A percentile compares a stretch with the other conserved stretches of the same genome.
These are phyloP conservation scores for Acer campestre DNA, from an alignment of 345 rosid species.

Conservation along the genomic window DNA sequence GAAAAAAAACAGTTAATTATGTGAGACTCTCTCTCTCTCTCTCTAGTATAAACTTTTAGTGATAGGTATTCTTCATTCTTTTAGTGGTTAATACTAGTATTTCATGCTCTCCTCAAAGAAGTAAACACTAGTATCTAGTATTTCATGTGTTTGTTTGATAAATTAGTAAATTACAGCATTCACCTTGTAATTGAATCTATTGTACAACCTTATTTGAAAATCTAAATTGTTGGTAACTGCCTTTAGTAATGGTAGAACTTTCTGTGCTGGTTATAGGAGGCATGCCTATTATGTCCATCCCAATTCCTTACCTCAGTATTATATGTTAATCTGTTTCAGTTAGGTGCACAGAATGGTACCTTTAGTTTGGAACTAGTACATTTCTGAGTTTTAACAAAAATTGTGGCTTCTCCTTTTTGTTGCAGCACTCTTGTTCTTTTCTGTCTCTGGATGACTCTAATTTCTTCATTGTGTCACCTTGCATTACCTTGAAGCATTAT, in stretches of 20 bases:
- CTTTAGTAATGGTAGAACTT: neutral
- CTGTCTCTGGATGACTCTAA: slow-evolving; percentile 26
- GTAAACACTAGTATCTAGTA: neutral
- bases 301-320: slow-evolving; percentile 23
- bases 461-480: slow-evolving; percentile 13
- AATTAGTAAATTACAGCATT: no score
- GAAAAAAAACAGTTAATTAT: neutral
- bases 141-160: neutral
- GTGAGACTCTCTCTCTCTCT: no score
- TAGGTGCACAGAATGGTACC: slow-evolving; percentile 40
- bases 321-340: slow-evolving; percentile 39
- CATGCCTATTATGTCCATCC: slow-evolving; percentile 10
- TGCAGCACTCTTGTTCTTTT: slow-evolving; percentile 18
- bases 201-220: neutral
- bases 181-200: neutral
- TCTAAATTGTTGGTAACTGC: slow-evolving; percentile 1
- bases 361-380: slow-evolving; percentile 44
- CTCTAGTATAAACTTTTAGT: no score
- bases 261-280: slow-evolving; percentile 1
- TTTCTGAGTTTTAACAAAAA: slow-evolving; percentile 35
- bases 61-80: neutral
- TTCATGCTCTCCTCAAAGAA: neutral
- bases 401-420: slow-evolving; percentile 30
- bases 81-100: neutral
- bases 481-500: slow-evolving; percentile 25